Conservation (phyloP, 1,284 basidiomycete species). For the Earliella scabrosa region DNA sequence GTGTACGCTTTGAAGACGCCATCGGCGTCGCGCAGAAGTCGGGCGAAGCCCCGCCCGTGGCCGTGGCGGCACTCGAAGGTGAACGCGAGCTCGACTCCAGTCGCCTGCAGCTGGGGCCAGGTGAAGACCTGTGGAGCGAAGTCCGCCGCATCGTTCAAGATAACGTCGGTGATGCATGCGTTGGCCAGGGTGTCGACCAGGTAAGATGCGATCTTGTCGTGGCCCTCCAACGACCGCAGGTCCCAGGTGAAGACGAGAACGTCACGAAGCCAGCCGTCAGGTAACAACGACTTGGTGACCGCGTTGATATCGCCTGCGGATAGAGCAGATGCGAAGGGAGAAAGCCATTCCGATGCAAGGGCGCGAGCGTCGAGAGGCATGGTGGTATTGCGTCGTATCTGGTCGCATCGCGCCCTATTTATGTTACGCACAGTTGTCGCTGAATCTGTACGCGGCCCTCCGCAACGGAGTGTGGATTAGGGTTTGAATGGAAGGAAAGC, state of each 20-base stretch:
- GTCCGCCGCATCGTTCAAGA: constrained; percentile 32
- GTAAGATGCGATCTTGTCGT: constrained; percentile 44
- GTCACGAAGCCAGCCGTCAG: constrained; percentile 58
- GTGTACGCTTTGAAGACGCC: constrained; percentile 25
- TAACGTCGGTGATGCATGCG: constrained; percentile 32
- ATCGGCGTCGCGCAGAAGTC: constrained; percentile 30
- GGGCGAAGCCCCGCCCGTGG: constrained; percentile 41
- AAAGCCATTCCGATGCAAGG: background rate
- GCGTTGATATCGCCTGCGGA: background rate
- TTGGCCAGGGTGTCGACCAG: constrained; percentile 37
- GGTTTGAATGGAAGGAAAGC: too few relatives aligned
- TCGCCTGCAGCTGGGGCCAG: constrained; percentile 7
- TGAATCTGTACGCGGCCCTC: too few relatives aligned
- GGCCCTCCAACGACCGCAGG: constrained; percentile 57
- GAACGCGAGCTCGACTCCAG: constrained; percentile 37
- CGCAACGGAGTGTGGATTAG: too few relatives aligned
- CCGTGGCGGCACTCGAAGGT: constrained; percentile 44
- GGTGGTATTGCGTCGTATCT: background rate
- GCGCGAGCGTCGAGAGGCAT: constrained; percentile 6
- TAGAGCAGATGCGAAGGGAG: background rate
- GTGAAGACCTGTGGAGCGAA: constrained; percentile 33
- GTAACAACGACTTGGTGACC: constrained; percentile 36
- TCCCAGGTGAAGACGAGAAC: constrained; percentile 65
- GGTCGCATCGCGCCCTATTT: too few relatives aligned
- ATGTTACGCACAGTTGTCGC: too few relatives aligned